Conservation (phyloP, 1,139 yeast genomes). For the Sugiyamaella novakii region DNA sequence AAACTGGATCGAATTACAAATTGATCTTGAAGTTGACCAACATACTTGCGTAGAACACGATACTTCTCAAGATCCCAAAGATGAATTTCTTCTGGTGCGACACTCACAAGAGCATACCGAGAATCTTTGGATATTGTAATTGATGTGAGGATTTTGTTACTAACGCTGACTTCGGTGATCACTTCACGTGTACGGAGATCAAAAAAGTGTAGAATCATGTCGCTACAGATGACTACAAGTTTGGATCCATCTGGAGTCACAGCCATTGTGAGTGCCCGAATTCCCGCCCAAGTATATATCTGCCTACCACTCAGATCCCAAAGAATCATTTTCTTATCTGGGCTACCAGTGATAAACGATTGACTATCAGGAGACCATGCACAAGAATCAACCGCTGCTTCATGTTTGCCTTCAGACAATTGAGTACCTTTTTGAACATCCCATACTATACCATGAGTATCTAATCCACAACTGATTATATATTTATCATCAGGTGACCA, state of each 20-base stretch:
- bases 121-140: constrained; percentile 51
- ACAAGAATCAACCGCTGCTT: constrained; percentile 58
- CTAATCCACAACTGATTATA: constrained; percentile 68
- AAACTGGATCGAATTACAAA: constrained; percentile 77
- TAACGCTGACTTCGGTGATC: constrained; percentile 36
- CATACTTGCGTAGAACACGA: constrained; percentile 58
- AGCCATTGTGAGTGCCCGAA: constrained; percentile 69
- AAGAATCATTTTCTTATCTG: constrained; percentile 70
- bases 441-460: constrained; percentile 70
- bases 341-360: constrained; percentile 71
- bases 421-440: constrained; percentile 49
- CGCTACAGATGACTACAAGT: constrained; percentile 61
- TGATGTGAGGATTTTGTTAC: constrained; percentile 48
- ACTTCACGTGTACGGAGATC: constrained; percentile 44
- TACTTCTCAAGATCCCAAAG: constrained; percentile 66
- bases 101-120: constrained; percentile 57
- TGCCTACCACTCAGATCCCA: constrained; percentile 49
- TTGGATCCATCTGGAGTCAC: constrained; percentile 65
- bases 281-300: constrained; percentile 46
- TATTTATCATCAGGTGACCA: constrained; percentile 77
- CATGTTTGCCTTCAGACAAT: constrained; percentile 35
- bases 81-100: constrained; percentile 78
- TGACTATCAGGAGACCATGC: constrained; percentile 70
- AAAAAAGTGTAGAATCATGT: constrained; percentile 50
- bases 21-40: constrained; percentile 68